These are phyloP conservation scores for Suhomyces chickasaworum DNA, from an alignment of 1,139 yeast species.

Conservation along the genomic window DNA sequence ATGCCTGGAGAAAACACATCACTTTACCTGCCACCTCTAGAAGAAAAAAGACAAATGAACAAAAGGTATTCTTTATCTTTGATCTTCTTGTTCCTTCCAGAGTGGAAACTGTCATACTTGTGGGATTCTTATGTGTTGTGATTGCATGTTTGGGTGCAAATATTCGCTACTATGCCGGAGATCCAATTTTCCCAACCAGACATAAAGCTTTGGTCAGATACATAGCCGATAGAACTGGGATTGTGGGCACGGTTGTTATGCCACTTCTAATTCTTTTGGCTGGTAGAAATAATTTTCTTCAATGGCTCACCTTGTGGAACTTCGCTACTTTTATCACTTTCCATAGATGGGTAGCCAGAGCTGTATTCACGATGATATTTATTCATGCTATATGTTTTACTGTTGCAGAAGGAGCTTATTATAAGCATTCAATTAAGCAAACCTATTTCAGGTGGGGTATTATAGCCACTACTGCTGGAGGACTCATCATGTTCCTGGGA, in stretches of 20 bases:
- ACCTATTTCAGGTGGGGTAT: constrained; percentile 34
- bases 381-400: constrained; percentile 46
- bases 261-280: constrained; percentile 44
- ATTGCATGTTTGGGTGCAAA: constrained; percentile 19
- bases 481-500: constrained; percentile 38
- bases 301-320: constrained; percentile 44
- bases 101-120: constrained; percentile 23
- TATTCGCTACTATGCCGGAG: constrained; percentile 24
- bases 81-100: constrained; percentile 21
- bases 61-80: constrained; percentile 22
- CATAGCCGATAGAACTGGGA: constrained; percentile 36
- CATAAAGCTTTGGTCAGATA: constrained; percentile 28
- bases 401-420: constrained; percentile 16
- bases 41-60: constrained; percentile 28
- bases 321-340: constrained; percentile 38
- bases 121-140: constrained; percentile 15
- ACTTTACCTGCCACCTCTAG: constrained; percentile 35
- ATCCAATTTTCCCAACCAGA: constrained; percentile 26
- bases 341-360: constrained; percentile 44
- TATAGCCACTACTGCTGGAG: constrained; percentile 35
- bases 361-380: constrained; percentile 28
- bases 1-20: constrained; percentile 31
- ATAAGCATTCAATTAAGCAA: constrained; percentile 19
- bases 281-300: constrained; percentile 46
- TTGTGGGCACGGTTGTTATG: constrained; percentile 29